Evolutionary conservation across 805 yeast genomes (phyloP).

Genomic region (Kluyveromyces wickerhamii): DNA sequence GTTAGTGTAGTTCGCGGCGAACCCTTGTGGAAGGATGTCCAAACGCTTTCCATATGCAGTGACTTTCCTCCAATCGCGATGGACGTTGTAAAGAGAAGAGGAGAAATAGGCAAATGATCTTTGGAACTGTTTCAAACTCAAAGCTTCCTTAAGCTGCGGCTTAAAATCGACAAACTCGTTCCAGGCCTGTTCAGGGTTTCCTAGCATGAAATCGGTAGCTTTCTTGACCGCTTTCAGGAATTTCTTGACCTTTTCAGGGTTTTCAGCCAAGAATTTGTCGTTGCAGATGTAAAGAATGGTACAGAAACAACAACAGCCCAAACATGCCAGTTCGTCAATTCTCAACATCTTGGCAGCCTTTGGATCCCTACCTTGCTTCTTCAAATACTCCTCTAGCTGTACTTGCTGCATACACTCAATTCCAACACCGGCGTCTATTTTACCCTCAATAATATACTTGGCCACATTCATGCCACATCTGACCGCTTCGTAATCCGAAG

Average conservation of each 20-base stretch:
- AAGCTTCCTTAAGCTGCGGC: slow-evolving; percentile 37
- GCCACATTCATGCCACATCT: slow-evolving; percentile 57
- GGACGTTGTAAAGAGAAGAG: slow-evolving; percentile 43
- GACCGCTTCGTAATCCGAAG: slow-evolving; percentile 48
- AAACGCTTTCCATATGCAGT: slow-evolving; percentile 48
- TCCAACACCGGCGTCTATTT: slow-evolving; percentile 51
- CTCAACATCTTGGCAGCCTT: slow-evolving; percentile 47
- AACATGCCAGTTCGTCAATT: slow-evolving; percentile 47
- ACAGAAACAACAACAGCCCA: slow-evolving; percentile 55
- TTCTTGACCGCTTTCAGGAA: slow-evolving; percentile 42
- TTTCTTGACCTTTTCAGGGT: slow-evolving; percentile 39
- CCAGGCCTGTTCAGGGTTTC: slow-evolving; percentile 40
- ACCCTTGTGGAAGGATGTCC: slow-evolving; percentile 42
- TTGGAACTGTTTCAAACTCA: slow-evolving; percentile 40
- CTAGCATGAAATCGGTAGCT: slow-evolving; percentile 43
- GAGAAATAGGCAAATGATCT: slow-evolving; percentile 51
- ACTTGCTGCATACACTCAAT: slow-evolving; percentile 54
- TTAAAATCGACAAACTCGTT: slow-evolving; percentile 39
- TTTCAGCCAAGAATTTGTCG: slow-evolving; percentile 39
- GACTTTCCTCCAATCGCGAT: slow-evolving; percentile 51
- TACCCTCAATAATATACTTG: slow-evolving; percentile 45
- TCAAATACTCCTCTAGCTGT: slow-evolving; percentile 44
- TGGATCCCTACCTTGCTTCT: slow-evolving; percentile 35
- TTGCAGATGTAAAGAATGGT: slow-evolving; percentile 46
- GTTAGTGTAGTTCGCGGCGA: slow-evolving; percentile 43